Evolutionary conservation across 1,284 basidiomycete genomes (phyloP).

Genomic region (Athelia psychrophila): DNA sequence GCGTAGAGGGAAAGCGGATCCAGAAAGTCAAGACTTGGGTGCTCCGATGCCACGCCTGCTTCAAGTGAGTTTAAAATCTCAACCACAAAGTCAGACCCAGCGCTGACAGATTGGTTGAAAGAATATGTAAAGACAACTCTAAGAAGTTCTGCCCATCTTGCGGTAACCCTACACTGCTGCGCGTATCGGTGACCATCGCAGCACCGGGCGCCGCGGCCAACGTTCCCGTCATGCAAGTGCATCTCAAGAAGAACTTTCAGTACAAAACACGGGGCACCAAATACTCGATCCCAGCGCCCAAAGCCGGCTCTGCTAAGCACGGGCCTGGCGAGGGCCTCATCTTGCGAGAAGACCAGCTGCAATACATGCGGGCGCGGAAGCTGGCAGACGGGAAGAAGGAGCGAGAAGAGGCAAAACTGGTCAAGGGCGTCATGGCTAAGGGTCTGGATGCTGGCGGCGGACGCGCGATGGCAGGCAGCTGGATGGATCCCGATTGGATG

Average conservation of each 20-base stretch:
- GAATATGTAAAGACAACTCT: conserved; percentile 93
- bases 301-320: conserved; percentile 83
- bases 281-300: conserved; percentile 92
- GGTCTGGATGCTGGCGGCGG: conserved; percentile 35
- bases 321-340: conserved; percentile 82
- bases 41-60: conserved; percentile 96
- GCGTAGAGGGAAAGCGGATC: conserved; percentile 89
- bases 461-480: conserved; percentile 61
- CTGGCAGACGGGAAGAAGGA: conserved; percentile 67
- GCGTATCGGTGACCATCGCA: conserved; percentile 87
- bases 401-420: conserved; percentile 76
- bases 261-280: conserved; percentile 91
- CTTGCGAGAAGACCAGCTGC: conserved; percentile 86
- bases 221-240: conserved; percentile 73
- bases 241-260: conserved; percentile 94
- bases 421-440: conserved; percentile 58
- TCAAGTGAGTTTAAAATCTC: conserved; percentile 86
- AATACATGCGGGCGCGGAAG: conserved; percentile 82
- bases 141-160: conserved; percentile 98
- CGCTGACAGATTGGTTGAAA: conserved; percentile 29
- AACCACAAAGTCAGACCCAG: background rate
- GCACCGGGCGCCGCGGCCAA: conserved; percentile 56
- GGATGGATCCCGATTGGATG: conserved; percentile 97
- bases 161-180: conserved; percentile 89
- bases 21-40: conserved; percentile 95